Base-by-base conservation (phyloP, 2,329 filamentous ascomycete genomes). In the Paramyrothecium sp. region DNA sequence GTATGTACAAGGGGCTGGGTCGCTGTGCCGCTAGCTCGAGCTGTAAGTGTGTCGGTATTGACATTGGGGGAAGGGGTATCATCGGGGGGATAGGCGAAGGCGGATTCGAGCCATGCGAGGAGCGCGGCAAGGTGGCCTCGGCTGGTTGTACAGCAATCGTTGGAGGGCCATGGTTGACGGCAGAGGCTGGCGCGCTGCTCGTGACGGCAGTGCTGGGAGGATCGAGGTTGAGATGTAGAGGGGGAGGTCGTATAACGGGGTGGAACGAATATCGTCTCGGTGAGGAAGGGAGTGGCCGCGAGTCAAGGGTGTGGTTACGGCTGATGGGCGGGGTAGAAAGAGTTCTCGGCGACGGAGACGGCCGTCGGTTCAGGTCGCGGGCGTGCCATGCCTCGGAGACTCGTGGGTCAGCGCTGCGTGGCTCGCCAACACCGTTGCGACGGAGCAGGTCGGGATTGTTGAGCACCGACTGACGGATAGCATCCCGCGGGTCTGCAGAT, bases 51-150 rank as follows among this genome's bases (percentile, higher is more conserved):
- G 85, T 88, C 3, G 85, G 85, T 23, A 88, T 78, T 0, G 86
- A 88, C 83, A 89, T 86, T 11, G 86, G 86, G 12, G 86, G 86
- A 0, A 88, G 75, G 7, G 86, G 86, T 56, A 88, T 85, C 2
- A 80, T 72, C 11, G 81, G 75, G 13, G 81, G 78, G 2, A 86
- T 78, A 2, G 81, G 80, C 7, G 82, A 82, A 0, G 78, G 74
- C 0, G 78, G 63, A 4, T 75, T 67, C 33, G 67, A 59, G 47
- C 67, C 69, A 33, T 60, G 54, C n/a, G 26, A 67, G 56, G 56
- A 55, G 20, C 61, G 54, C 34, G 58, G 57, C 44, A 38, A 21
- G 33, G 57, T n/a, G 30, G 55, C 48, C 34, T 67, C 50, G 48
- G 62, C 58, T 22, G 67, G 53, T 44, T 67, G 64, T 1, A 65